Percentiles rank a stretch among this genome's conserved stretches.
These are phyloP conservation scores for Cryptococcus amylolentus DNA, from an alignment of 1,284 basidiomycete genomes.

Conservation along the genomic window DNA sequence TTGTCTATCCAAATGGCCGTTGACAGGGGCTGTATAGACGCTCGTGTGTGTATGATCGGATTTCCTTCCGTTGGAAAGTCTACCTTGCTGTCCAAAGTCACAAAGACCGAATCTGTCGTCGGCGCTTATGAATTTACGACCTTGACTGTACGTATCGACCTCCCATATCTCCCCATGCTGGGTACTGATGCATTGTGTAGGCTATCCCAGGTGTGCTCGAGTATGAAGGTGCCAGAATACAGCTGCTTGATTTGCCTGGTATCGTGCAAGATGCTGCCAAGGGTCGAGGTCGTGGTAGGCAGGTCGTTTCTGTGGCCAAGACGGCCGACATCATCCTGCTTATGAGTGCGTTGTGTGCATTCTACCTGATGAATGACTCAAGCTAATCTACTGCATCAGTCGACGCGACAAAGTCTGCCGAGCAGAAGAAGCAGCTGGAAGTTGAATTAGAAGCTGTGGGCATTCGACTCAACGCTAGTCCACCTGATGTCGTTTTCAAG, in stretches of 20 bases:
- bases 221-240: constrained; percentile 87
- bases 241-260: constrained; percentile 92
- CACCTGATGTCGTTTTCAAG: constrained; percentile 70
- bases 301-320: constrained; percentile 90
- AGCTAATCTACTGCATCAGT: constrained; percentile 51
- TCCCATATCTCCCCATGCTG: neutral
- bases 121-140: constrained; percentile 97
- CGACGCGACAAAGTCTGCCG: constrained; percentile 93
- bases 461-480: constrained; percentile 83
- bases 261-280: constrained; percentile 96
- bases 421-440: constrained; percentile 83
- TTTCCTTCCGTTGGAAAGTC: constrained; percentile 96
- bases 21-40: constrained; percentile 55
- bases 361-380: neutral
- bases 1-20: neutral
- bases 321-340: constrained; percentile 93
- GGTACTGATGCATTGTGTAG: constrained; percentile 43
- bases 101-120: constrained; percentile 80
- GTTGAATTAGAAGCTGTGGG: constrained; percentile 94
- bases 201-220: constrained; percentile 94
- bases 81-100: constrained; percentile 85
- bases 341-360: constrained; percentile 75
- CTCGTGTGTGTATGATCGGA: constrained; percentile 86
- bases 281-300: constrained; percentile 87
- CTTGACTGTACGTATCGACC: constrained; percentile 60